Base-by-base conservation (phyloP, 148 eudicot species). In the Cornus kousa region DNA sequence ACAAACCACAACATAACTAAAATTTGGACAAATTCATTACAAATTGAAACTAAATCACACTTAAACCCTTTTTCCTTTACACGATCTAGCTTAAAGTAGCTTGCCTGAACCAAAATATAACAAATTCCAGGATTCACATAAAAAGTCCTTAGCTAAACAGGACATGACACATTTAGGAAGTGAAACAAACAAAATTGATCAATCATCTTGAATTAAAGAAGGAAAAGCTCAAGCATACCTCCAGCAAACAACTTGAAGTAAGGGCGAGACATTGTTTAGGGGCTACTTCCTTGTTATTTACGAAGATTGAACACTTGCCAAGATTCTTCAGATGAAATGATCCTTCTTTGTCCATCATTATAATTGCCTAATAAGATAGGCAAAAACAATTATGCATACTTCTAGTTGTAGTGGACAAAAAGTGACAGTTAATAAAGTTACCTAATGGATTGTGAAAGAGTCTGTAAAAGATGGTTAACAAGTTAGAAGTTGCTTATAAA, bases 291-390 rank as follows among this genome's bases (percentile, higher is more conserved):
- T 77, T 85, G 85, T 79, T 78, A 78, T 90, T 87, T 43, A 92
- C 87, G 35, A 43, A 82, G 39, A 92, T 82, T 65, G 86, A 68
- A 68, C 46, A 71, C 80, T 70, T 90, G 37, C 93, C 93, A 68
- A 83, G 59, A 80, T 92, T 92, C 75, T 69, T 87, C 72, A 92
- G 64, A 77, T 76, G 78, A 83, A 92, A 92, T 43, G 68, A 77
- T 77, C 96, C 96, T 37, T 79, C 75, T 33, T 68, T 77, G 71
- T 87, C 88, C 93, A 90, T 79, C 84, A 83, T 86, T 73, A 90
- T 84, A 62, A 81, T 72, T 69, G 93, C 96, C 96, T 92, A 80
- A 72, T 68, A 59, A 79, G 53, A 33, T 0, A 75, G 71, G 13
- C 22, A 74, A 53, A 53, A 62, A 62, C 10, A 62, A n/a, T 62